Base-by-base conservation (phyloP, 1,284 basidiomycete genomes). In the Microbotryum intermedium region DNA sequence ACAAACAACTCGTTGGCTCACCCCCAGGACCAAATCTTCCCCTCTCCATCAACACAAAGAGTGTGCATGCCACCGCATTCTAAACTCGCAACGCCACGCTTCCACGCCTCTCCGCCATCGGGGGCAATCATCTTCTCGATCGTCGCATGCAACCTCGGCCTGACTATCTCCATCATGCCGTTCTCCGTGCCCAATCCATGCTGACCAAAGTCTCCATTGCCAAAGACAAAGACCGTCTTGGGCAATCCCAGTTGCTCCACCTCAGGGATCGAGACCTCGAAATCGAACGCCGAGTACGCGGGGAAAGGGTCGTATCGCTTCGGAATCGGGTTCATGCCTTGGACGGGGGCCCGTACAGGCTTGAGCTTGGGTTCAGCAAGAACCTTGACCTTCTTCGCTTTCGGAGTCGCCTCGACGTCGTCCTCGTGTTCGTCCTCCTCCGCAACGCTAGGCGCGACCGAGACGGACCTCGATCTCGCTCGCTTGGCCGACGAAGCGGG, bases 31-130 rank as follows among this genome's bases (percentile, higher is more conserved):
- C 61, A 66, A 48, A 91, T 88, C 51, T 83, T 84, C 66, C 90
- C 90, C 61, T 82, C 83, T 71, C 89, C 87, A 72, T 93, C 90
- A 45, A 91, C 78, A 67, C 88, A 84, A 53, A 93, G 77, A 20
- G 84, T 86, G 74, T 94, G 90, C 75, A 94, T 80, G 10, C 90
- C 90, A 57, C 90, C 90, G 30, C 83, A 85, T 55, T 82, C 83
- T 57, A 91, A 76, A 20, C 80, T 78, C 73, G 90, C 88, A 42
- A 92, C 78, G 13, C 90, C 90, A 42, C 47, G 46, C 43, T 58
- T 39, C 59, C 60, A 64, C 3, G 62, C 63, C 4, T 53, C 28
- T 21, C 64, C 53, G 1, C 29, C 61, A 20, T 26, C 23, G 34
- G 9, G 26, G 1, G 50, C 51, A 46, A 65, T 65, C 57, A 51